These are phyloP conservation scores for Saprolegnia diclina DNA, from an alignment of 352 stramenopile species.

Conservation along the genomic window DNA sequence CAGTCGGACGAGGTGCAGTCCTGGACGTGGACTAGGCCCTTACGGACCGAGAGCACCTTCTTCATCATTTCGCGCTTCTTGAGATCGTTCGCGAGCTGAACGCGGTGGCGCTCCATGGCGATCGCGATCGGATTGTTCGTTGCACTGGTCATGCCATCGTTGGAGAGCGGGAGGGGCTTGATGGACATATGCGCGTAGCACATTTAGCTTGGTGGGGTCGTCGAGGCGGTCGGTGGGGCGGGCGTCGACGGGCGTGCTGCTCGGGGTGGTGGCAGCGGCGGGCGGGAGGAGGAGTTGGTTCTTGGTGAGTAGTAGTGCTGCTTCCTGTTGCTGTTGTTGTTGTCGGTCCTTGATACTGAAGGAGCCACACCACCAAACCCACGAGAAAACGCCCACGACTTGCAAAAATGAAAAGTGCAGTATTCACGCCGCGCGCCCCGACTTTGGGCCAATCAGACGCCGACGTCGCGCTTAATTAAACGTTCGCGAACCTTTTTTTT, in stretches of 20 bases:
- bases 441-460: not conserved
- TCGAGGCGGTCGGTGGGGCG: not conserved
- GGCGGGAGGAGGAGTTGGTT: not conserved
- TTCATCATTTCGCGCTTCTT: slow-evolving; percentile 24
- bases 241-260: not conserved
- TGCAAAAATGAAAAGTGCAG: slow-evolving; percentile 2
- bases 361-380: not conserved
- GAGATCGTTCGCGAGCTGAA: slow-evolving; percentile 7
- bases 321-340: not conserved
- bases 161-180: slow-evolving; percentile 14
- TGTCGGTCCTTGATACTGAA: not conserved
- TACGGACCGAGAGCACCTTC: slow-evolving; percentile 57
- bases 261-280: not conserved
- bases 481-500: not conserved
- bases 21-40: slow-evolving; percentile 59
- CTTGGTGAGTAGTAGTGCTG: not conserved
- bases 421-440: not conserved
- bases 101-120: not conserved
- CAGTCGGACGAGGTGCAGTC: slow-evolving; percentile 47
- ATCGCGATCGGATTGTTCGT: not conserved
- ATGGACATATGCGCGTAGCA: slow-evolving; percentile 17
- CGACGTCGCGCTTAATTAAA: not conserved
- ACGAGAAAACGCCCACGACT: slow-evolving; percentile 1
- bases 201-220: not conserved
- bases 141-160: not conserved